Evolutionary conservation across 331 rosid genomes (phyloP).

Genomic region (Erythrophleum ivorense): DNA sequence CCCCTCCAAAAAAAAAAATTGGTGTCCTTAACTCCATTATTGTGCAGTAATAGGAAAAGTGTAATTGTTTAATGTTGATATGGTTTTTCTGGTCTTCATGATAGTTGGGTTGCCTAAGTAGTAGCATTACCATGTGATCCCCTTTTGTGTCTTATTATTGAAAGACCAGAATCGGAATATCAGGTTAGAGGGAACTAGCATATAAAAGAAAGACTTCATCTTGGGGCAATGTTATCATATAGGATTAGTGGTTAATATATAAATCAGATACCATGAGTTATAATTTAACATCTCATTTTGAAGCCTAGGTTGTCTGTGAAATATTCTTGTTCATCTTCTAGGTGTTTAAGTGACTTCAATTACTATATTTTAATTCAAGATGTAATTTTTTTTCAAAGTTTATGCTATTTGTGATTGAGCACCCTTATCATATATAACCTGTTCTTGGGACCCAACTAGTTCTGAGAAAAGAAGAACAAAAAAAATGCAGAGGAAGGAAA

Average conservation of each 20-base stretch:
- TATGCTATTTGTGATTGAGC: not conserved
- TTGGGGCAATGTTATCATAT: not conserved
- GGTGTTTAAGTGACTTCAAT: not conserved
- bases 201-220: not conserved
- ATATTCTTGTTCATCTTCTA: not conserved
- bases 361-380: not conserved
- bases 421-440: not conserved
- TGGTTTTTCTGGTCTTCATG: conserved; percentile 30
- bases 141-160: not conserved
- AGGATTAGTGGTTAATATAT: not conserved
- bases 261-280: not conserved
- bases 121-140: not conserved
- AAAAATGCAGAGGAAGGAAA: not conserved
- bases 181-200: not conserved
- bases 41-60: conserved; percentile 11
- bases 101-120: conserved; percentile 28
- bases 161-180: not conserved
- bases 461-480: not conserved
- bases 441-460: not conserved
- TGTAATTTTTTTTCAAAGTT: not conserved
- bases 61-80: conserved; percentile 17
- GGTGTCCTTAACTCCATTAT: not conserved
- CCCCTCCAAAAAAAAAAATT: not conserved
- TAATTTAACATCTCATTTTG: not conserved
- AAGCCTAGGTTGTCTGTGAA: not conserved